Conservation (phyloP, 108 stramenopile species). For the Nannochloropsis salina region DNA sequence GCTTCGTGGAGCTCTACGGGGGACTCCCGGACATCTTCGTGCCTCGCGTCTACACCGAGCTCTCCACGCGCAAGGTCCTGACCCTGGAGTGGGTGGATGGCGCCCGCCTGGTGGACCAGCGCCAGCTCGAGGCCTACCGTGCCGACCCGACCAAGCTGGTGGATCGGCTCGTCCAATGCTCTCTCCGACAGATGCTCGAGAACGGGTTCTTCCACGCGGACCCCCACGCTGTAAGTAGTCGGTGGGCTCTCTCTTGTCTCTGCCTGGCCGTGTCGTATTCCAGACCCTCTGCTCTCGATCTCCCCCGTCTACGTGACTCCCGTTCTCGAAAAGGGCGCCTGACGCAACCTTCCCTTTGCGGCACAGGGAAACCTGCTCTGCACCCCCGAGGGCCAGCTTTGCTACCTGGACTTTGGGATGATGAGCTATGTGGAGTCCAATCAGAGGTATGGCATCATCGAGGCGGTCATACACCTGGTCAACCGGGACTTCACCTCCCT, state of each 20-base stretch:
- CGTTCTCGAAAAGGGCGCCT: too few relatives aligned
- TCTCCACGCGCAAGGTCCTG: conserved; percentile 79
- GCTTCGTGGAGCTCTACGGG: conserved; percentile 86
- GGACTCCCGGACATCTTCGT: conserved; percentile 79
- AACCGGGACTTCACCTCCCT: conserved; percentile 86
- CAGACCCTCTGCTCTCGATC: not conserved
- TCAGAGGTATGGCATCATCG: conserved; percentile 85
- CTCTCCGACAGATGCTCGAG: conserved; percentile 81
- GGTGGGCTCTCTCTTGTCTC: conserved; percentile 58
- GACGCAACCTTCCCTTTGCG: too few relatives aligned
- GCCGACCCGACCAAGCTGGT: conserved; percentile 61
- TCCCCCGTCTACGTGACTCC: too few relatives aligned
- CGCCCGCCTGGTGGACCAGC: conserved; percentile 64
- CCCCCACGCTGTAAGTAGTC: conserved; percentile 31
- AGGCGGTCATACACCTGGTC: conserved; percentile 92
- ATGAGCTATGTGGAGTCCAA: conserved; percentile 74
- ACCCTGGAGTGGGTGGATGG: conserved; percentile 88
- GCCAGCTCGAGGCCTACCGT: conserved; percentile 60
- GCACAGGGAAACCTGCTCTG: conserved; percentile 71
- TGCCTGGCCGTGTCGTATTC: conserved; percentile 19
- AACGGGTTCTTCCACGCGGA: conserved; percentile 67
- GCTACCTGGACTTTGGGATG: conserved; percentile 94
- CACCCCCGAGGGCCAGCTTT: conserved; percentile 69
- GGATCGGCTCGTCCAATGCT: conserved; percentile 85
- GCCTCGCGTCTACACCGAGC: conserved; percentile 79